phyloP scores from a whole-genome alignment of 352 stramenopile genomes.

The Phytophthora citrophthora region DNA sequence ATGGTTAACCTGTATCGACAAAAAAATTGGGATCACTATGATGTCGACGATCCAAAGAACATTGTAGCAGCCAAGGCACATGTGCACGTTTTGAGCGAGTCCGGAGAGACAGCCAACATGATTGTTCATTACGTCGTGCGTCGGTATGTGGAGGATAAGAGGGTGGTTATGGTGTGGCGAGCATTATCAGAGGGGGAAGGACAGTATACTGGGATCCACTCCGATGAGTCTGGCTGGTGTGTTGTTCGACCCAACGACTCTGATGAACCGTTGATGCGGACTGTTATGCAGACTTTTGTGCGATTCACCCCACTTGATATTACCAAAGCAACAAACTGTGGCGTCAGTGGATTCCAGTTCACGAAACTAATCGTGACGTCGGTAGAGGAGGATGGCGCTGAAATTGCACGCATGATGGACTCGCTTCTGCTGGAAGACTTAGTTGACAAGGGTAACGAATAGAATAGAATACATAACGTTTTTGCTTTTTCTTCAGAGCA shows the following conservation, averaged over 20 bases:
- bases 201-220: conserved; percentile 42
- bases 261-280: conserved; percentile 12
- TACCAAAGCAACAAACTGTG: not conserved
- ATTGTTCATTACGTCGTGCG: conserved; percentile 36
- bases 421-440: conserved; percentile 20
- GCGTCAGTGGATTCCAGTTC: conserved; percentile 24
- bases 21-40: conserved; percentile 16
- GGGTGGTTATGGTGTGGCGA: conserved; percentile 66
- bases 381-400: conserved; percentile 25
- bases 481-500: too few relatives aligned
- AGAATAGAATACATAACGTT: too few relatives aligned
- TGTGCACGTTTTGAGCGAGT: conserved; percentile 15
- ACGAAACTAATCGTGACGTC: conserved; percentile 36
- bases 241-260: conserved; percentile 36
- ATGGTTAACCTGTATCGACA: conserved; percentile 24
- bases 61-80: conserved; percentile 47
- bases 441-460: not conserved
- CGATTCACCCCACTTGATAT: conserved; percentile 27
- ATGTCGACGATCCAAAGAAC: conserved; percentile 30
- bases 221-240: conserved; percentile 63
- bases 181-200: conserved; percentile 42
- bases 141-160: conserved; percentile 40
- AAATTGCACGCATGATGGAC: conserved; percentile 36
- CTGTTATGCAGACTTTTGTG: conserved; percentile 32
- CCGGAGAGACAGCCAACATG: conserved; percentile 11